Evolutionary conservation across 2,329 filamentous ascomycete genomes (phyloP).

Genomic region (Hyphodiscus sp.): DNA sequence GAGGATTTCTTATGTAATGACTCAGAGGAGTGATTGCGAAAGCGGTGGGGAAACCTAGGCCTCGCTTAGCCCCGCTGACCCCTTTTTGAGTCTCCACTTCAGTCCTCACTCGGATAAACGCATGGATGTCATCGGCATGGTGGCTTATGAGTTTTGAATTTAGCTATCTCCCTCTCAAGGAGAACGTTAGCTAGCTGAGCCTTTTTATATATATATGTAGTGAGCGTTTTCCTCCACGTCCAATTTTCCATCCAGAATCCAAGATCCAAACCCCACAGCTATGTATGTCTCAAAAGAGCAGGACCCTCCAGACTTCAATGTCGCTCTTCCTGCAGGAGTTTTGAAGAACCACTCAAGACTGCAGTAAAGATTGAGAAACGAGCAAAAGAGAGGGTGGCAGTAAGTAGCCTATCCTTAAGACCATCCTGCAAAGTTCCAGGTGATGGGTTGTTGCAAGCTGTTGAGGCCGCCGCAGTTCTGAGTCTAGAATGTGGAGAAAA

Average conservation of each 20-base stretch:
- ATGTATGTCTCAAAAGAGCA: background rate
- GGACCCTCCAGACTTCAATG: background rate
- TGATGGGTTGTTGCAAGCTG: background rate
- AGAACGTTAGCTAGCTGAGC: background rate
- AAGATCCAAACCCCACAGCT: background rate
- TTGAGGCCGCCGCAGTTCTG: background rate
- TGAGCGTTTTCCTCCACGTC: background rate
- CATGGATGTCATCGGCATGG: background rate
- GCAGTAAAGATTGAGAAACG: background rate
- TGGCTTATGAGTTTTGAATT: background rate
- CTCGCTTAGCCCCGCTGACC: no score
- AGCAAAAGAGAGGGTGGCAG: background rate
- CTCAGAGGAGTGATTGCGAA: background rate
- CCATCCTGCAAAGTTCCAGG: background rate
- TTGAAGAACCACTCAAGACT: background rate
- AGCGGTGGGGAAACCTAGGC: background rate
- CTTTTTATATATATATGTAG: background rate
- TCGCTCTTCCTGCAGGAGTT: background rate
- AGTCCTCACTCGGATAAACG: background rate
- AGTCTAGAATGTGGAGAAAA: background rate
- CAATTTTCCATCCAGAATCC: background rate
- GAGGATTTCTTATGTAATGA: no score
- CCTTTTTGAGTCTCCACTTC: no score
- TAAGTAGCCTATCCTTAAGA: no score
- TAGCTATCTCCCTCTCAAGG: background rate